Evolutionary conservation across 2,329 filamentous ascomycete genomes (phyloP), one percentile per base, ranked within the genome.

Genomic region (Pochonia chlamydosporia): DNA sequence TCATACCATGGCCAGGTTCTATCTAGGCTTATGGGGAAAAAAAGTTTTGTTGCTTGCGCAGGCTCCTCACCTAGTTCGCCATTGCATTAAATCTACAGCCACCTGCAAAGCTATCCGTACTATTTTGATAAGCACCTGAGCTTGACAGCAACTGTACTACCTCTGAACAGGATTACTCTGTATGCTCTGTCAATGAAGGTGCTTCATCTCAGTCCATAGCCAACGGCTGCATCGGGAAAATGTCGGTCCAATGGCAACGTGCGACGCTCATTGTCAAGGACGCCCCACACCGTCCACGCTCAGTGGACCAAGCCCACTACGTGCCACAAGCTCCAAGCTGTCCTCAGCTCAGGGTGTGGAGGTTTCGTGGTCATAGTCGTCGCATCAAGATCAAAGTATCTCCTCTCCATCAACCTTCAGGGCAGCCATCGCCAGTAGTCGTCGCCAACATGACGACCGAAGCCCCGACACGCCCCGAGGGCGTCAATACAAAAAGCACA

Each of bases 401-500:
- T 63, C 60, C 61, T 64, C 56, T 63, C 59, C 63, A 65, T 59
- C 61, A 61, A 63, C 56, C 48, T 50, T 43, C 48, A 52, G 55
- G 54, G 54, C 53, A 62, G 49, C 46, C 52, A 62, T 60, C 54
- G 56, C 59, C 60, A 55, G 57, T 56, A 58, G 48, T 56, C 51
- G 56, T 56, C 63, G 62, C 65, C 66, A 72, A 57, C 52, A 75
- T 74, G 72, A 66, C 70, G 70, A 65, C 61, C 57, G 59, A 63
- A 56, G 57, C 65, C 45, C 58, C 80, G 63, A 73, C 75, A 56
- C 67, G 74, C 60, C 76, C 93, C 65, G 79, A 89, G 64, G 83
- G 88, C 74, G 87, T 88, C 66, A 85, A 82, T 65, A 87, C 85
- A 59, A 80, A 84, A 69, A 96, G 84, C 68, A 88, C 89, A 53